Evolutionary conservation across 2,329 filamentous ascomycete species (phyloP).

Genomic region (Stachybotrys chartarum): DNA sequence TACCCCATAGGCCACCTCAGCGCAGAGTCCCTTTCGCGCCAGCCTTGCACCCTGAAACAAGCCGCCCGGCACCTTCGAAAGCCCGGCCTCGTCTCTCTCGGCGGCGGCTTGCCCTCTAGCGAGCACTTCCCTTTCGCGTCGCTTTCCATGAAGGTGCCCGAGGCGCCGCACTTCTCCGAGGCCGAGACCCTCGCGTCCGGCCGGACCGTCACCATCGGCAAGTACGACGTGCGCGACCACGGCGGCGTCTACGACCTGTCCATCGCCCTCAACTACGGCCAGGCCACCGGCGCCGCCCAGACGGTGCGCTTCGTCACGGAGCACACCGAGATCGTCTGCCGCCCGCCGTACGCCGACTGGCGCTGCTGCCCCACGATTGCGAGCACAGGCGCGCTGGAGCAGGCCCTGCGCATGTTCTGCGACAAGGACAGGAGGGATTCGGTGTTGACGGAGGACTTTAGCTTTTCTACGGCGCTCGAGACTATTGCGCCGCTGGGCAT

Average conservation of each 20-base stretch:
- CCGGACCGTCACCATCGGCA: conserved; percentile 60
- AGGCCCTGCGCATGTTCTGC: conserved; percentile 75
- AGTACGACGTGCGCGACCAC: conserved; percentile 69
- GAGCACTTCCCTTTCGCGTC: conserved; percentile 90
- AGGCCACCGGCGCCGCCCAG: conserved; percentile 78
- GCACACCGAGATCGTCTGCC: conserved; percentile 86
- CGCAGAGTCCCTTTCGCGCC: conserved; percentile 50
- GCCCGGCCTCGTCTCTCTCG: conserved; percentile 83
- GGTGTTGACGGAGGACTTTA: conserved; percentile 83
- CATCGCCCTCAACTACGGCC: conserved; percentile 88
- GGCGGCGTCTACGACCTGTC: conserved; percentile 60
- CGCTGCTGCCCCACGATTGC: conserved; percentile 75
- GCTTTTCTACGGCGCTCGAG: conserved; percentile 68
- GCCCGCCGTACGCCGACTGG: conserved; percentile 89
- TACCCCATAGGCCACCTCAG: conserved; percentile 45
- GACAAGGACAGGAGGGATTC: conserved; percentile 62
- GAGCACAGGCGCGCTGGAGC: conserved; percentile 79
- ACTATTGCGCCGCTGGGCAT: conserved; percentile 48
- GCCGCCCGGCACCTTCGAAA: conserved; percentile 74
- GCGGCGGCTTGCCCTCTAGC: conserved; percentile 80
- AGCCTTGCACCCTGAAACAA: conserved; percentile 70
- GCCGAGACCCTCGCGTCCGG: conserved; percentile 55
- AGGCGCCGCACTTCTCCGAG: conserved; percentile 63
- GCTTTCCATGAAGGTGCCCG: conserved; percentile 66
- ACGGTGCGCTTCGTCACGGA: conserved; percentile 87